A percentile compares a stretch with the other conserved stretches of the same genome.
These are phyloP conservation scores for Passiflora organensis DNA, from an alignment of 345 rosid species.

Conservation along the genomic window DNA sequence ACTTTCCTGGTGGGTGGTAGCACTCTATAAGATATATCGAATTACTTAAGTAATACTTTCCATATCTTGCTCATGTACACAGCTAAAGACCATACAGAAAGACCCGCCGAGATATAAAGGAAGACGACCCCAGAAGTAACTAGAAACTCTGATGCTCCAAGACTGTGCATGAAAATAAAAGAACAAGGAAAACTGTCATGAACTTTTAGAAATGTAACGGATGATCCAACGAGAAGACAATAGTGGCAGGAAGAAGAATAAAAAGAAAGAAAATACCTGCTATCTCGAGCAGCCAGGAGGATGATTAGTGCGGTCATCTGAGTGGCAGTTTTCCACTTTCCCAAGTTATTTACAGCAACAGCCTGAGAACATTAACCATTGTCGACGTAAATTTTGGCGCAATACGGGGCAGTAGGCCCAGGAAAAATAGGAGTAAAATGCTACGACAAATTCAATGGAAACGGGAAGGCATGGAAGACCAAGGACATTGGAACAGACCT, in stretches of 20 bases:
- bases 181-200: neutral
- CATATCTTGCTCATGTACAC: constrained; percentile 85
- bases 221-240: too few species aligned
- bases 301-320: constrained; percentile 92
- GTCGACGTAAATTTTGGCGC: too few species aligned
- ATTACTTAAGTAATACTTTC: constrained; percentile 65
- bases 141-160: constrained; percentile 43
- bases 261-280: constrained; percentile 48
- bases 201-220: too few species aligned
- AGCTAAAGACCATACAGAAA: constrained; percentile 80
- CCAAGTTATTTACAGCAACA: constrained; percentile 94
- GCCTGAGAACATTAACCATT: constrained; percentile 49
- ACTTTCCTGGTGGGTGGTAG: too few species aligned
- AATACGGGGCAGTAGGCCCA: too few species aligned
- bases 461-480: neutral
- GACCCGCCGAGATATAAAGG: constrained; percentile 91
- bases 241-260: too few species aligned
- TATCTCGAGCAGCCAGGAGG: constrained; percentile 79
- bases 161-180: constrained; percentile 33
- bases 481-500: constrained; percentile 41
- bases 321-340: constrained; percentile 98
- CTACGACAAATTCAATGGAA: neutral
- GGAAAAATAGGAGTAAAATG: neutral
- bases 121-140: constrained; percentile 64
- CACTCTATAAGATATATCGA: too few species aligned